A percentile compares a stretch with the other conserved stretches of the same genome.
Evolutionary conservation across 2,329 filamentous ascomycete species (phyloP).

Genomic region (Stemphylium vesicarium): DNA sequence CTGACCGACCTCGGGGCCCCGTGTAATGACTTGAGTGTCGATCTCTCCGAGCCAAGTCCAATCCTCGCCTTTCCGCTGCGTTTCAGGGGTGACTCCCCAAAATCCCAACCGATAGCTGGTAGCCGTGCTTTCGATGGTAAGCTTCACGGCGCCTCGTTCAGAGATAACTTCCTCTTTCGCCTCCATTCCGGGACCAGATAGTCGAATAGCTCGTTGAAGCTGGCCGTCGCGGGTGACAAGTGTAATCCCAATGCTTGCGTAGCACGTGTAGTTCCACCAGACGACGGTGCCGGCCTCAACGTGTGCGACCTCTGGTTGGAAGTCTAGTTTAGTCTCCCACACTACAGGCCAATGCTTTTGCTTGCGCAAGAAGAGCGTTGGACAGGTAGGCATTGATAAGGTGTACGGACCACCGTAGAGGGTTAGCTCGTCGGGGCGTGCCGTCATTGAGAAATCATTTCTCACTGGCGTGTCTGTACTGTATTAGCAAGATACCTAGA

Average conservation of each 20-base stretch:
- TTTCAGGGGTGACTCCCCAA: conserved; percentile 1
- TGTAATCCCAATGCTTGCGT: conserved; percentile 52
- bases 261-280: conserved; percentile 61
- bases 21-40: conserved; percentile 43
- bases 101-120: conserved; percentile 36
- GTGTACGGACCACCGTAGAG: conserved; percentile 61
- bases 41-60: conserved; percentile 28
- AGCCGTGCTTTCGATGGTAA: conserved; percentile 9
- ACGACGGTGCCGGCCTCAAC: conserved; percentile 62
- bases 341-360: conserved; percentile 55
- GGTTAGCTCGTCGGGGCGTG: conserved; percentile 54
- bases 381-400: conserved; percentile 58
- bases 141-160: conserved; percentile 28
- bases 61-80: not conserved
- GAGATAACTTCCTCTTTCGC: conserved; percentile 20
- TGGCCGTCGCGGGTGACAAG: not conserved
- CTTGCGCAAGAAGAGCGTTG: conserved; percentile 62
- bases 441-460: conserved; percentile 55
- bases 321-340: conserved; percentile 56
- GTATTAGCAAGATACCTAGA: conserved; percentile 44
- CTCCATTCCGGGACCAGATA: conserved; percentile 10
- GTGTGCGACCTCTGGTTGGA: conserved; percentile 51
- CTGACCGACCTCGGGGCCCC: conserved; percentile 48
- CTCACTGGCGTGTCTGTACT: conserved; percentile 57
- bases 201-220: conserved; percentile 5